Evolutionary conservation across 192 early-diverging fungal genomes (phyloP), one percentile per base, ranked within the genome.

Genomic region (Mortierella claussenii): DNA sequence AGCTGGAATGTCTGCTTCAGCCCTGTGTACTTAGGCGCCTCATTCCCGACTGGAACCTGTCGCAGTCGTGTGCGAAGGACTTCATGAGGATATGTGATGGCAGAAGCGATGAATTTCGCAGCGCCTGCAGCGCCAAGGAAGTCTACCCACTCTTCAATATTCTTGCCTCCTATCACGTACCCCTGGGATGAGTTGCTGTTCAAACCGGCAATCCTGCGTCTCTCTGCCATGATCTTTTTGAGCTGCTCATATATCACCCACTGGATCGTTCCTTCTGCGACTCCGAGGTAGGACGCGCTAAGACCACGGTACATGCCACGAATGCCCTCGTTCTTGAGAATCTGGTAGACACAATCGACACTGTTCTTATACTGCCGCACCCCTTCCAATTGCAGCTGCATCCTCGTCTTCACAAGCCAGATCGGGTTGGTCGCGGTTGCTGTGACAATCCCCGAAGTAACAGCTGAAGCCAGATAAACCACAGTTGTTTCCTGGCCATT

Each of bases 161-260:
- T 82, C 82, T 83, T 82, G 37, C 66, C 71, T 18, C 76, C 76
- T 5, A 69, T 28, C n/a, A 66, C 55, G 33, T 60, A 75, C 28
- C 70, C 57, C 26, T 45, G 26, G 3, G 32, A 42, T 13, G 52
- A 1, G 10, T 37, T n/a, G 42, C 48, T 54, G 62, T 48, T 58
- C 59, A 62, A 26, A 20, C 24, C 28, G 33, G 43, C 49, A 18
- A 51, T 27, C 23, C 50, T 49, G 26, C 81, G 55, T 18, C 55
- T 47, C 49, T 83, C 60, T 31, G 79, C 60, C 28, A 80, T 31
- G 1, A 24, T 45, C 30, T 50, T 64, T 33, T 99, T 99, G 28
- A 99, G 80, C 27, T 94, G 88, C 78, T 99, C 97, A 79, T 99
- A 99, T 28, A 94, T 89, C 33, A 95, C 90, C 91, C 97, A 99